Conservation (phyloP, 75 land plant genomes). For the Azolla pinnata region DNA sequence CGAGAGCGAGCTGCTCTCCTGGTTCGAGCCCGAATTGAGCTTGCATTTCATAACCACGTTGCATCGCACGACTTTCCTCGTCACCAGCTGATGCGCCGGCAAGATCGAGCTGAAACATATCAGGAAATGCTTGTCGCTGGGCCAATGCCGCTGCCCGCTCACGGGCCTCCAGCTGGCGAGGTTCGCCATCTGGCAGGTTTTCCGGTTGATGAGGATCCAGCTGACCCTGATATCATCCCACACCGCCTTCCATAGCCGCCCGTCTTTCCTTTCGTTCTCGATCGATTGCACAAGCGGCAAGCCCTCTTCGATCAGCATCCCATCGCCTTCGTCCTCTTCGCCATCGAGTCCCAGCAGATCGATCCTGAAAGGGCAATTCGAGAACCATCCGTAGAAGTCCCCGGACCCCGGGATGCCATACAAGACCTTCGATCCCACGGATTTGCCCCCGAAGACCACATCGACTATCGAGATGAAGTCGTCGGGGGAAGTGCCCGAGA, state of each 20-base stretch:
- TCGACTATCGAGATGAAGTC: constrained; percentile 34
- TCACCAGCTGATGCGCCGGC: constrained; percentile 7
- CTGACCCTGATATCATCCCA: constrained; percentile 26
- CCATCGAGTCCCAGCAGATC: constrained; percentile 13
- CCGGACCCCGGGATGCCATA: constrained; percentile 29
- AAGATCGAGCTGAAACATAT: constrained; percentile 30
- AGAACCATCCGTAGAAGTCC: constrained; percentile 27
- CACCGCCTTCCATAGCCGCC: constrained; percentile 28
- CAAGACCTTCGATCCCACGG: constrained; percentile 17
- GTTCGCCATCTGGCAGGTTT: constrained; percentile 22
- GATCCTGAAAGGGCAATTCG: constrained; percentile 36
- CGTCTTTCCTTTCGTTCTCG: constrained; percentile 27
- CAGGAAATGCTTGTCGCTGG: constrained; percentile 30
- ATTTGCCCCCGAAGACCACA: constrained; percentile 25
- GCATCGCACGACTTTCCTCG: constrained; percentile 15
- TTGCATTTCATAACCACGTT: constrained; percentile 23
- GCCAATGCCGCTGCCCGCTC: constrained; percentile 34
- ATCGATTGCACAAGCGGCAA: constrained; percentile 1
- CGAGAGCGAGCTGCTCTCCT: constrained; percentile 5
- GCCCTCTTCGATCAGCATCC: not conserved
- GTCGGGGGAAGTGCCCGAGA: not conserved
- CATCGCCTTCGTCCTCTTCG: constrained; percentile 10
- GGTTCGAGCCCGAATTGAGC: not conserved
- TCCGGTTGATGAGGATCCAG: constrained; percentile 34
- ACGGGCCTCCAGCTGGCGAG: constrained; percentile 39